A percentile compares a stretch with the other conserved stretches of the same genome.
These are phyloP conservation scores for Spirogloea muscicola DNA, from an alignment of 139 green algal species.

Conservation along the genomic window DNA sequence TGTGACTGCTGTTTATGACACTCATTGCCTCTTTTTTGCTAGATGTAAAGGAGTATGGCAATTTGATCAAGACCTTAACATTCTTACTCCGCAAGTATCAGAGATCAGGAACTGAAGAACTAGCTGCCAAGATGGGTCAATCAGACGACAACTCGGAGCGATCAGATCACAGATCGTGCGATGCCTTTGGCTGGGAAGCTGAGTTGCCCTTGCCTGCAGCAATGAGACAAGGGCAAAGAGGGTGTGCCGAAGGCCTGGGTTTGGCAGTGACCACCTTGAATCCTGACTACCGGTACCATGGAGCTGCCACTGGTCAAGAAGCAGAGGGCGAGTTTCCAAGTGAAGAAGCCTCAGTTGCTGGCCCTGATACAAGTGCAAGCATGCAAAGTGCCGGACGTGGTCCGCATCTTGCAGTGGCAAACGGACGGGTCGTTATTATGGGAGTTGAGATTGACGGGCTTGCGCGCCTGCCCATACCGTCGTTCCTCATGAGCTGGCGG, in stretches of 20 bases:
- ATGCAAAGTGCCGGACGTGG: no score
- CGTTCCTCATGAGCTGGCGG: conserved; percentile 46
- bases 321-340: background rate
- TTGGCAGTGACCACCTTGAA: background rate
- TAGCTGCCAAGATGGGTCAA: no score
- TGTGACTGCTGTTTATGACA: conserved; percentile 1
- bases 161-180: no score
- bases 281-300: conserved; percentile 3
- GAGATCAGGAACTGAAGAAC: background rate
- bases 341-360: no score
- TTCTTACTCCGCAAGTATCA: conserved; percentile 14
- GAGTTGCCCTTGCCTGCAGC: background rate
- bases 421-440: no score
- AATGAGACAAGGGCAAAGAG: background rate
- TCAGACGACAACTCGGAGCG: no score
- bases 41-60: conserved; percentile 47
- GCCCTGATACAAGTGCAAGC: no score
- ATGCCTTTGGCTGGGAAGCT: no score
- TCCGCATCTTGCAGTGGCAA: no score
- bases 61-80: conserved; percentile 38
- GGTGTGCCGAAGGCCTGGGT: background rate
- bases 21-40: conserved; percentile 14
- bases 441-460: no score
- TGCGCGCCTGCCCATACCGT: conserved; percentile 9
- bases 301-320: conserved; percentile 4